Percentiles rank a stretch among this genome's conserved stretches.
phyloP scores from a whole-genome alignment of 192 early-diverging fungal species.

The Coemansia sp. region DNA sequence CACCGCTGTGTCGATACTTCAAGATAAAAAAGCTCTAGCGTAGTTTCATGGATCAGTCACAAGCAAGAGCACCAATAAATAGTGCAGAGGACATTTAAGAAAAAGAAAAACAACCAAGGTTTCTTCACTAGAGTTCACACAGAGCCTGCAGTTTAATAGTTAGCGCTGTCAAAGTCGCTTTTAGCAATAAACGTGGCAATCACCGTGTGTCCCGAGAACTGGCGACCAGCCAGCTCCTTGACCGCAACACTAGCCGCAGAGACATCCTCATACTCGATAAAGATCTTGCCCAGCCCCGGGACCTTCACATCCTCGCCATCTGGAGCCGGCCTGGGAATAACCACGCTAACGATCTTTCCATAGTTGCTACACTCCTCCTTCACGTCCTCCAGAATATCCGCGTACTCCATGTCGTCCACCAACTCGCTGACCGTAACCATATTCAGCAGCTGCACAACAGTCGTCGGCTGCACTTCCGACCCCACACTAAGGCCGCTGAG shows the following conservation, averaged over 20 bases:
- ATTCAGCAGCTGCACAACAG: constrained; percentile 86
- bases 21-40: too few species aligned
- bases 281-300: constrained; percentile 89
- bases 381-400: constrained; percentile 90
- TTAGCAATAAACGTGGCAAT: constrained; percentile 81
- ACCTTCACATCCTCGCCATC: constrained; percentile 41
- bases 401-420: constrained; percentile 78
- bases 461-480: constrained; percentile 60
- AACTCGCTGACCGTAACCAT: constrained; percentile 91
- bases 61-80: not conserved
- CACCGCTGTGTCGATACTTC: too few species aligned
- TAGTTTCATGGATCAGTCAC: too few species aligned
- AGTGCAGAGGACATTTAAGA: not conserved
- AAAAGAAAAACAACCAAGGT: not conserved
- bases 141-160: constrained; percentile 51
- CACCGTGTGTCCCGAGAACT: constrained; percentile 92
- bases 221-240: constrained; percentile 83
- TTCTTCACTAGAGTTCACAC: not conserved
- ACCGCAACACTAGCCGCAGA: constrained; percentile 69
- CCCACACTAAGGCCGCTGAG: not conserved
- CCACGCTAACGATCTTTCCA: constrained; percentile 74
- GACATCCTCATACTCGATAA: constrained; percentile 67
- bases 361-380: constrained; percentile 85
- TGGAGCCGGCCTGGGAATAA: constrained; percentile 75
- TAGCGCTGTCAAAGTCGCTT: constrained; percentile 63